Percentiles rank a stretch among this genome's conserved stretches.
Conservation (phyloP, 768 basidiomycete species). For the Zangia roseola region DNA sequence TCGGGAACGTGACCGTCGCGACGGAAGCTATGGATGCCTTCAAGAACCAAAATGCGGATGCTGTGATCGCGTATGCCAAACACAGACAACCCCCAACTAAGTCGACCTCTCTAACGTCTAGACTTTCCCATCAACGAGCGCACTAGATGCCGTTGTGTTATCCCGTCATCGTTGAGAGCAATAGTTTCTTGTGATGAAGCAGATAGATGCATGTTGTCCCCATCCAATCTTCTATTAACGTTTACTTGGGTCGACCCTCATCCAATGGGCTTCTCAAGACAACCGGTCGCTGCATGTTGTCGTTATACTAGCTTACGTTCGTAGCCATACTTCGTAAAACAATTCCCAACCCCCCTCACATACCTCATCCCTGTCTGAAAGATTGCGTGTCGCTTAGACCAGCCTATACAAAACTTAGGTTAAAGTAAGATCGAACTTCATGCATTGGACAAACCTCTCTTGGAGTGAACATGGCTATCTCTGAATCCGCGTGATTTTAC, state of each 20-base stretch:
- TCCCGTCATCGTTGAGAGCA: background rate
- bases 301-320: too few species aligned
- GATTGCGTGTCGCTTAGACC: background rate
- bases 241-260: too few species aligned
- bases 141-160: conserved; percentile 7
- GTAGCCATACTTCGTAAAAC: background rate
- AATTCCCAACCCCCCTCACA: background rate
- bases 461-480: background rate
- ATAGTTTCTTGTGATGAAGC: background rate
- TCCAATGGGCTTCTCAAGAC: too few species aligned
- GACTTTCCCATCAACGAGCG: conserved; percentile 12
- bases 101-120: conserved; percentile 16
- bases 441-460: background rate
- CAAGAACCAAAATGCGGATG: conserved; percentile 19
- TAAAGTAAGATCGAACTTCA: background rate
- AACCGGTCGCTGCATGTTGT: too few species aligned
- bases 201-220: conserved; percentile 2
- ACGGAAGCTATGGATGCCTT: conserved; percentile 46
- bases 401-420: background rate
- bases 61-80: conserved; percentile 17
- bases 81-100: conserved; percentile 8
- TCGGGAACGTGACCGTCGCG: conserved; percentile 44
- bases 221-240: background rate
- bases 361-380: background rate
- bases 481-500: background rate